Evolutionary conservation across 1,284 basidiomycete species (phyloP).

Genomic region (Athelia psychrophila): DNA sequence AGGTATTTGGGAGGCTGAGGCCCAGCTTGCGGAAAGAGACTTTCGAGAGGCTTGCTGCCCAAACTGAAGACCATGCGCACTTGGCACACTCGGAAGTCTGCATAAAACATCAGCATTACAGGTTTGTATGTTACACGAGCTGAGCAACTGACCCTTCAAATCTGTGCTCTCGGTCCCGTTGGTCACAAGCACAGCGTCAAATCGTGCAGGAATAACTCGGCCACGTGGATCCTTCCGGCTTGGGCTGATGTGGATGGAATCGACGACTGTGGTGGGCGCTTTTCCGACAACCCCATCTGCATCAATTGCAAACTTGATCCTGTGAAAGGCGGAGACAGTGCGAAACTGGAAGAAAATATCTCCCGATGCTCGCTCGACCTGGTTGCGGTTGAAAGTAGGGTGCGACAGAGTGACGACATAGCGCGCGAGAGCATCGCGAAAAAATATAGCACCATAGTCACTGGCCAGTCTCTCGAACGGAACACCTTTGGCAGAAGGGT

Average conservation of each 20-base stretch:
- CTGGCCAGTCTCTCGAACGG: neutral
- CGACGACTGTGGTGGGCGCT: constrained; percentile 7
- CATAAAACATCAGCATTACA: neutral
- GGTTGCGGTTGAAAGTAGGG: constrained; percentile 8
- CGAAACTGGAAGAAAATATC: constrained; percentile 15
- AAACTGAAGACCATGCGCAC: constrained; percentile 25
- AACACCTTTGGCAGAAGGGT: constrained; percentile 10
- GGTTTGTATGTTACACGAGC: no score
- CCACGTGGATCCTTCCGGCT: constrained; percentile 7
- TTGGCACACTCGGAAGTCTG: constrained; percentile 21
- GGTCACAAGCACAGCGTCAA: constrained; percentile 19
- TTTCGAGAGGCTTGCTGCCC: constrained; percentile 7
- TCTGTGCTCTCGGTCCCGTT: constrained; percentile 1
- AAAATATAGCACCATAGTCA: constrained; percentile 9
- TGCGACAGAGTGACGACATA: constrained; percentile 12
- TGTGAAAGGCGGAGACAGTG: constrained; percentile 19
- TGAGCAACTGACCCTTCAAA: constrained; percentile 3
- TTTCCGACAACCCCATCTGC: constrained; percentile 5
- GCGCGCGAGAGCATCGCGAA: constrained; percentile 13
- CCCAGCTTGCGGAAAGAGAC: constrained; percentile 10
- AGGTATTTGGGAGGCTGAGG: constrained; percentile 10
- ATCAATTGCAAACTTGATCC: constrained; percentile 16
- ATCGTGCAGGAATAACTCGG: constrained; percentile 7
- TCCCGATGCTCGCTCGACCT: constrained; percentile 12
- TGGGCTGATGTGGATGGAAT: constrained; percentile 22